A percentile compares a stretch with the other conserved stretches of the same genome.
These are phyloP conservation scores for Suillus bovinus DNA, from an alignment of 768 basidiomycete genomes.

Conservation along the genomic window DNA sequence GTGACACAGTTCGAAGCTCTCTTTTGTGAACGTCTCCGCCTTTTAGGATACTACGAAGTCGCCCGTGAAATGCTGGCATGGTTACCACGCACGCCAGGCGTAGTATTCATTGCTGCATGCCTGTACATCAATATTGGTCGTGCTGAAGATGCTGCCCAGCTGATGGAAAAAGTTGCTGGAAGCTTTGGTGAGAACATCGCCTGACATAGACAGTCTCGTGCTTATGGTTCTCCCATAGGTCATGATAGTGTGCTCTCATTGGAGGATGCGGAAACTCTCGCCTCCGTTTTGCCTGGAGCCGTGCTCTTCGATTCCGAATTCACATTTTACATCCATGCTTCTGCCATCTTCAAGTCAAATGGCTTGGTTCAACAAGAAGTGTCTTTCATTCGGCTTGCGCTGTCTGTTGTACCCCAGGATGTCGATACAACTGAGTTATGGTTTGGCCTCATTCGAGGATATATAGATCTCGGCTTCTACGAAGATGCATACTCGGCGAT, in stretches of 20 bases:
- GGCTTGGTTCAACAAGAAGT: conserved; percentile 62
- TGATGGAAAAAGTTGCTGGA: conserved; percentile 74
- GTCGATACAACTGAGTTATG: conserved; percentile 70
- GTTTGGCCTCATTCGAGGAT: conserved; percentile 75
- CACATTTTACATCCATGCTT: conserved; percentile 76
- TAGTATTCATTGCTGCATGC: conserved; percentile 70
- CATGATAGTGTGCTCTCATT: conserved; percentile 49
- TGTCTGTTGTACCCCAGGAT: conserved; percentile 61
- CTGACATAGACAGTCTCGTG: conserved; percentile 8
- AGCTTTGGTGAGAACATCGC: conserved; percentile 60
- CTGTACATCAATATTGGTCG: conserved; percentile 67
- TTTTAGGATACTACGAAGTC: conserved; percentile 59
- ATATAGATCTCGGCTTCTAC: conserved; percentile 70
- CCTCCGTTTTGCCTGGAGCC: conserved; percentile 57
- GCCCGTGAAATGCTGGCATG: conserved; percentile 69
- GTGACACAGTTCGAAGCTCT: conserved; percentile 68
- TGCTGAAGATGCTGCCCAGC: conserved; percentile 68
- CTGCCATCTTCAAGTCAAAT: conserved; percentile 68
- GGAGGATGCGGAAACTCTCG: conserved; percentile 67
- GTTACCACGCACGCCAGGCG: conserved; percentile 78
- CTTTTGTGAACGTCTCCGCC: conserved; percentile 70
- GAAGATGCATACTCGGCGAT: conserved; percentile 87
- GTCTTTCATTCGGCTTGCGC: conserved; percentile 74
- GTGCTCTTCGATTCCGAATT: conserved; percentile 61
- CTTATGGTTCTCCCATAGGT: conserved; percentile 31